Evolutionary conservation across 352 stramenopile genomes (phyloP).

Genomic region (Pythium guiyangense): DNA sequence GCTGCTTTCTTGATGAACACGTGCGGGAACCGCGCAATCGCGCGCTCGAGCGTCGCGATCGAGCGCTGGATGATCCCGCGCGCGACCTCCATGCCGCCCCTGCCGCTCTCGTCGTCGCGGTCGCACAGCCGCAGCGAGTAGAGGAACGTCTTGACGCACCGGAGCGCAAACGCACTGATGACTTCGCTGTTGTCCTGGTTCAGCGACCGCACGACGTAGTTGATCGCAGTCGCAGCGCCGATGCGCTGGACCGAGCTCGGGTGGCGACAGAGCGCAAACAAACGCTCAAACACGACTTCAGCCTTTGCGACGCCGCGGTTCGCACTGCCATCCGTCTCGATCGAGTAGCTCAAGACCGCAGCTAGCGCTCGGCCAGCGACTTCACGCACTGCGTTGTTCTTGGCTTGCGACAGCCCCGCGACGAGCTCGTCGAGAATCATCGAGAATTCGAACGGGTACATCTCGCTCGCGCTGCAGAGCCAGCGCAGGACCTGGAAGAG

Average conservation of each 20-base stretch:
- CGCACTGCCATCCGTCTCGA: constrained; percentile 26
- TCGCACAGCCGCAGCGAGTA: constrained; percentile 59
- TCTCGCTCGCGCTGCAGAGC: constrained; percentile 48
- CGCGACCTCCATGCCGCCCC: constrained; percentile 32
- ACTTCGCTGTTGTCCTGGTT: constrained; percentile 46
- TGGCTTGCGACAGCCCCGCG: constrained; percentile 42
- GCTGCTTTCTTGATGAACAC: constrained; percentile 30
- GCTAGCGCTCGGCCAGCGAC: constrained; percentile 61
- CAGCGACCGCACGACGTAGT: constrained; percentile 61
- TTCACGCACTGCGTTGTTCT: constrained; percentile 48
- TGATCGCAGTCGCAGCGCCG: constrained; percentile 58
- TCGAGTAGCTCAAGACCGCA: constrained; percentile 32
- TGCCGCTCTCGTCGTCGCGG: constrained; percentile 22
- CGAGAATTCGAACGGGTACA: constrained; percentile 66
- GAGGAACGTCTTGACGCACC: constrained; percentile 67
- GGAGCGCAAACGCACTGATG: constrained; percentile 50
- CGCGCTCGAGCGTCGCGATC: constrained; percentile 52
- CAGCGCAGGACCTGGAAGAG: constrained; percentile 72
- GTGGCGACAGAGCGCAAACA: constrained; percentile 74
- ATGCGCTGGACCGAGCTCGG: constrained; percentile 53
- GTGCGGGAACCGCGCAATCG: constrained; percentile 41
- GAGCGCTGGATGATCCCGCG: constrained; percentile 62
- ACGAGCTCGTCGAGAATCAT: constrained; percentile 56
- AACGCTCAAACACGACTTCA: constrained; percentile 54
- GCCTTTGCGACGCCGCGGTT: constrained; percentile 18